Conservation (phyloP, 352 stramenopile genomes). For the Globisporangium middletonii region DNA sequence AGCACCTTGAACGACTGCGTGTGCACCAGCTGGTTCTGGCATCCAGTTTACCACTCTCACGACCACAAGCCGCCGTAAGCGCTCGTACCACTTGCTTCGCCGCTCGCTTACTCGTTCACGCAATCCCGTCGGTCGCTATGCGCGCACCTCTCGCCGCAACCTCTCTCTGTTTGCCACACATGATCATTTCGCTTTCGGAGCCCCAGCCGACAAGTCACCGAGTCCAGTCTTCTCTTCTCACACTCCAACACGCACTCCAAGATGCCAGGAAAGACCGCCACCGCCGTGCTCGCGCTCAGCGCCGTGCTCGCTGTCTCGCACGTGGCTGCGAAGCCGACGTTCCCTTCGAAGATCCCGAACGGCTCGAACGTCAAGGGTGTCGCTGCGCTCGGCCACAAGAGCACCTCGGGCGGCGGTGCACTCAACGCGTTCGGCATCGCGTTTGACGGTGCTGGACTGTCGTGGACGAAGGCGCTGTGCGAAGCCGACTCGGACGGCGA, state of each 20-base stretch:
- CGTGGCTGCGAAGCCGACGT: constrained; percentile 3
- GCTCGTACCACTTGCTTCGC: too few relatives aligned
- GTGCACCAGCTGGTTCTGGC: too few relatives aligned
- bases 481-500: constrained; percentile 36
- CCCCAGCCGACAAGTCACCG: too few relatives aligned
- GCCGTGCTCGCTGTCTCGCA: neutral
- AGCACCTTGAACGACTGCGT: too few relatives aligned
- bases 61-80: too few relatives aligned
- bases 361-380: constrained; percentile 18
- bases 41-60: too few relatives aligned
- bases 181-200: too few relatives aligned
- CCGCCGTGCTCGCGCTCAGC: neutral
- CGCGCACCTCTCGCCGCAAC: too few relatives aligned
- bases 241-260: neutral
- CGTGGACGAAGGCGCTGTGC: constrained; percentile 29
- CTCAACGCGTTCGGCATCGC: constrained; percentile 26
- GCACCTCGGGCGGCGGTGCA: constrained; percentile 19
- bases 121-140: too few relatives aligned
- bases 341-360: constrained; percentile 19
- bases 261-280: constrained; percentile 3
- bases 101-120: too few relatives aligned
- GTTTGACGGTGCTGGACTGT: constrained; percentile 13
- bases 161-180: too few relatives aligned
- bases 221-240: too few relatives aligned
- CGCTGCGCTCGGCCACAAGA: constrained; percentile 26